phyloP scores from a whole-genome alignment of 176 grass and related monocot species.

The Puccinellia tenuiflora region DNA sequence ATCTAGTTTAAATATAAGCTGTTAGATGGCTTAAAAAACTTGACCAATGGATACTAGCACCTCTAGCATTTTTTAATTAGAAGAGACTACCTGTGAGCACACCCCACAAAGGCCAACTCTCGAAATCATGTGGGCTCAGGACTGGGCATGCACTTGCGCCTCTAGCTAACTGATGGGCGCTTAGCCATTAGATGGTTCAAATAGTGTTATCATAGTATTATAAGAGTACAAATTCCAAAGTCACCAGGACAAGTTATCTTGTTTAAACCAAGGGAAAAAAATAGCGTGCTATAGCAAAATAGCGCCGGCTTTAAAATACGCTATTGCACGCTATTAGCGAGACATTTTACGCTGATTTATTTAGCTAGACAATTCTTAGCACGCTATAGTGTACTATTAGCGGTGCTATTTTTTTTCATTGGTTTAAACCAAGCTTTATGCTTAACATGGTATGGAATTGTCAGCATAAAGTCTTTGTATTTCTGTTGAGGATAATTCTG shows the following conservation, averaged over 20 bases:
- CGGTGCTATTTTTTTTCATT: too few relatives aligned
- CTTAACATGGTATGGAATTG: background rate
- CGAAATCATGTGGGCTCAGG: background rate
- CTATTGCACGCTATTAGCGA: too few relatives aligned
- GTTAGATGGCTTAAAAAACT: conserved; percentile 4
- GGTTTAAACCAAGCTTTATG: too few relatives aligned
- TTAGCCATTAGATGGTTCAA: background rate
- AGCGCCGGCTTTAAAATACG: too few relatives aligned
- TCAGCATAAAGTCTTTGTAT: background rate
- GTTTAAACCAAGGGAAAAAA: background rate
- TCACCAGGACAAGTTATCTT: conserved; percentile 1
- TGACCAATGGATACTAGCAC: background rate
- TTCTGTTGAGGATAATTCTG: background rate
- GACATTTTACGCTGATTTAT: too few relatives aligned
- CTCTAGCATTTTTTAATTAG: background rate
- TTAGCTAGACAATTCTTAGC: too few relatives aligned
- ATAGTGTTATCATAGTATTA: background rate
- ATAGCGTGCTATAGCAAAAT: too few relatives aligned
- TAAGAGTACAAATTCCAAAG: background rate
- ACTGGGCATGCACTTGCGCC: background rate
- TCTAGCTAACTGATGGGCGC: background rate
- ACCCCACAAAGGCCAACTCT: background rate
- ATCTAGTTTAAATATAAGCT: background rate
- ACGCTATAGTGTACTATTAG: too few relatives aligned
- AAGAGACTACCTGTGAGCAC: background rate